Base-by-base conservation (phyloP, 2,329 filamentous ascomycete species). In the Cladophialophora chaetospira region DNA sequence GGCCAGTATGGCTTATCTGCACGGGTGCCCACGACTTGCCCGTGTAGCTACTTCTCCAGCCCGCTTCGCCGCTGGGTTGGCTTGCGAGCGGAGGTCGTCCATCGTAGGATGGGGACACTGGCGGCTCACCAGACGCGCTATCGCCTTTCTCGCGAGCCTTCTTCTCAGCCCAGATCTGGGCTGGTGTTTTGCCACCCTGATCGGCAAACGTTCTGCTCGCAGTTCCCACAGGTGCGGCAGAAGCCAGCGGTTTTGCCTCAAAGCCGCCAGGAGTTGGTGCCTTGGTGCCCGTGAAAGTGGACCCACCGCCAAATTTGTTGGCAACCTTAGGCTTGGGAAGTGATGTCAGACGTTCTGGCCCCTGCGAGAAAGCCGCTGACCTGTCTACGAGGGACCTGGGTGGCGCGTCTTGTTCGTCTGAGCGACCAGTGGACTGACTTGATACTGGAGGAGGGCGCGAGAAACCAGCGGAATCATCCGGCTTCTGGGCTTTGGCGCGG, bases 131-230 rank as follows among this genome's bases (percentile, higher is more conserved):
- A 36, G 77, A 77, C 43, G 82, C 86, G 49, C 73, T 78, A 21
- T 72, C 64, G 19, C 82, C 85, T 56, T 87, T 82, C 71, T 94
- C 86, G 59, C 86, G 87, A 33, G 89, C 93, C 78, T 97, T 97
- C 78, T 92, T 96, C 78, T 99, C 94, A 0, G 93, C 93, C 94
- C 94, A 99, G 31, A 96, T 77, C 73, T 99, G 94, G 26, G 94
- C 92, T 5, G 94, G 94, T 4, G 94, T 97, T 79, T 97, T 99
- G 61, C 94, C 94, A 62, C 89, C 92, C 72, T 95, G 80, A 65
- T 97, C 92, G 13, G 94, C 94, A 77, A 97, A 99, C 0, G 91
- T 96, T 68, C 91, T 87, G 75, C 91, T 95, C 33, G 92, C 91
- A 63, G 85, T 82, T 23, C 91, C 91, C 23, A 96, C 81, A 4